Conservation (phyloP, 1,284 basidiomycete genomes). For the Xanthoconium separans region DNA sequence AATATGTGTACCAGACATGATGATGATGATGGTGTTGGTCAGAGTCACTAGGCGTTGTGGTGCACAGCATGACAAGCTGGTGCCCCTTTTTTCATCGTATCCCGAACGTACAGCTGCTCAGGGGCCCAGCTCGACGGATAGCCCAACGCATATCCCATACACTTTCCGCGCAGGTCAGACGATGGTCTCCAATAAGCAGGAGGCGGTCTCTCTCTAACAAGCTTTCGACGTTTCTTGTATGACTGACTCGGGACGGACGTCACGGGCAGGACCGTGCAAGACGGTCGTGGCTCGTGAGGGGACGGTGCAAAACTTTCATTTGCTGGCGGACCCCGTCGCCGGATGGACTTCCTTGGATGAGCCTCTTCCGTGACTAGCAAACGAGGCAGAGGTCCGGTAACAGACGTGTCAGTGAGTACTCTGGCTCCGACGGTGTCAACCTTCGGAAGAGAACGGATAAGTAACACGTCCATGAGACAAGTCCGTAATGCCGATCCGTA, state of each 20-base stretch:
- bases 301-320: conserved; percentile 8
- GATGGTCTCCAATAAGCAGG: conserved; percentile 32
- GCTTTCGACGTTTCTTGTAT: conserved; percentile 16
- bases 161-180: conserved; percentile 18
- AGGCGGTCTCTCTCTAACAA: conserved; percentile 14
- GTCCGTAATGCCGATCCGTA: not conserved
- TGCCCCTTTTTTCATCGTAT: conserved; percentile 25
- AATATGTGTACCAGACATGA: conserved; percentile 44
- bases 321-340: not conserved
- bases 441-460: conserved; percentile 11
- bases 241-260: conserved; percentile 1
- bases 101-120: conserved; percentile 23
- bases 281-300: conserved; percentile 25
- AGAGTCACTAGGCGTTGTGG: not conserved
- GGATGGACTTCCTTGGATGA: conserved; percentile 1
- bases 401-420: not conserved
- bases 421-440: conserved; percentile 9
- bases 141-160: conserved; percentile 32
- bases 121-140: conserved; percentile 33
- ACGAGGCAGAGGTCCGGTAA: conserved; percentile 9
- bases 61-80: conserved; percentile 22
- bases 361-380: conserved; percentile 25
- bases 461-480: not conserved
- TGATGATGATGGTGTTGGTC: conserved; percentile 2
- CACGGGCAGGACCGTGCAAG: conserved; percentile 22